Evolutionary conservation across 257 asterid genomes (phyloP), one percentile per base, ranked within the genome.

Genomic region (Buddleja alternifolia): DNA sequence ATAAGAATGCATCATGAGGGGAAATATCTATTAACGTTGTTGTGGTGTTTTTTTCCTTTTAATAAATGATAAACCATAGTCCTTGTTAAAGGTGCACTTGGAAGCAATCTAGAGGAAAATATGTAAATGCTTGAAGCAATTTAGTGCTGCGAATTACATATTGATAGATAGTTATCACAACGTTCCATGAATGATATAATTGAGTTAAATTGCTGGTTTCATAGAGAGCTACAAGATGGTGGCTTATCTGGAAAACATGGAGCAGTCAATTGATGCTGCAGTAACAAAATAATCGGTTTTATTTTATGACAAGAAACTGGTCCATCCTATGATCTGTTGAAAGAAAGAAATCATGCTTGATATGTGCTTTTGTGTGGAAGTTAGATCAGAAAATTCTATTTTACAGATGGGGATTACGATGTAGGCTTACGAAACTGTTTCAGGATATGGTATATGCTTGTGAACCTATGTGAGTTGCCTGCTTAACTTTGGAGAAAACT

Each of bases 1-100:
- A 21, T 21, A 12, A 29, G 5, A 25, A 4, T 29, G 42, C 41
- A 2, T 36, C 36, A 40, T 17, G 51, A 39, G 66, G 37, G 37
- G 23, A 40, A 59, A 46, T 1, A 29, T 23, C 17, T 19, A 3
- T 45, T 61, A 32, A 51, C 16, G 7, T 20, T 12, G 11, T 29
- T 29, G 34, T 29, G 4, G 15, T 34, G 23, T 37, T 60, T 23
- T 37, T 46, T 50, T 37, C 45, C n/a, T n/a, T 48, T 63, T 34
- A 10, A 12, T 1, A 32, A 40, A 58, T 69, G 42, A 34, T 72
- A 62, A 46, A 29, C 62, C n/a, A 14, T 42, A 42, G 15, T 1
- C 50, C n/a, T n/a, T 12, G 71, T 52, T 15, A 59, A n/a, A 60
- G 42, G 17, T 66, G 55, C 36, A 20, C 62, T 46, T 55, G 68